Base-by-base conservation (phyloP, 2,329 filamentous ascomycete genomes). In the Talaromyces sp. region DNA sequence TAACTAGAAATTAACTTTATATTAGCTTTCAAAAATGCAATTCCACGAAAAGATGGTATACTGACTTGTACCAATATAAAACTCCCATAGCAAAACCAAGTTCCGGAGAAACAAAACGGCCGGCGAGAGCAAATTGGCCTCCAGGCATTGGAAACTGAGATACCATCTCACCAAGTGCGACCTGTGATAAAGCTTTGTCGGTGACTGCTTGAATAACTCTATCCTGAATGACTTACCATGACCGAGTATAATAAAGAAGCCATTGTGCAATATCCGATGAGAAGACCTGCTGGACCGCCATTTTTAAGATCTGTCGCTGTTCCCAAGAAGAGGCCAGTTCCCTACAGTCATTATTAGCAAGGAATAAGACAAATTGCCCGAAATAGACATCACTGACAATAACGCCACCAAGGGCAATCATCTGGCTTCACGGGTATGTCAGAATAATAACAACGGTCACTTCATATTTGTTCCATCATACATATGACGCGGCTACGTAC, bases 241-340 rank as follows among this genome's bases (percentile, higher is more conserved):
- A 60, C 58, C 9, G 58, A 60, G 19, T 55, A 60, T 4, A 81
- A 74, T 54, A 81, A 71, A 52, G 71, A 71, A 0, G 80, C 81
- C 55, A 82, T 77, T 49, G 82, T 78, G 6, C 79, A 71, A 63
- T 84, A 85, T 17, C 80, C 82, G 5, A 85, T 71, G 0, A 85
- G 72, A 30, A 83, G 77, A 30, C 80, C 80, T 0, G 83, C 73
- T 2, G 82, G 82, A 2, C 81, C 83, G 32, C 78, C 82, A 33
- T 76, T 79, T 30, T 78, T 76, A 30, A 85, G 79, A 2, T 81
- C 80, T 62, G 77, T 74, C 51, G 83, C 83, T 2, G 81, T 81
- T 55, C 80, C 80, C 17, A 85, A 73, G 70, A 85, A 85, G 0
- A 84, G 72, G 63, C 82, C 82, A 4, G 82, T 84, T 49, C 81